A percentile compares a stretch with the other conserved stretches of the same genome.
phyloP scores from a whole-genome alignment of 352 stramenopile genomes.

The Phytophthora tubulina region DNA sequence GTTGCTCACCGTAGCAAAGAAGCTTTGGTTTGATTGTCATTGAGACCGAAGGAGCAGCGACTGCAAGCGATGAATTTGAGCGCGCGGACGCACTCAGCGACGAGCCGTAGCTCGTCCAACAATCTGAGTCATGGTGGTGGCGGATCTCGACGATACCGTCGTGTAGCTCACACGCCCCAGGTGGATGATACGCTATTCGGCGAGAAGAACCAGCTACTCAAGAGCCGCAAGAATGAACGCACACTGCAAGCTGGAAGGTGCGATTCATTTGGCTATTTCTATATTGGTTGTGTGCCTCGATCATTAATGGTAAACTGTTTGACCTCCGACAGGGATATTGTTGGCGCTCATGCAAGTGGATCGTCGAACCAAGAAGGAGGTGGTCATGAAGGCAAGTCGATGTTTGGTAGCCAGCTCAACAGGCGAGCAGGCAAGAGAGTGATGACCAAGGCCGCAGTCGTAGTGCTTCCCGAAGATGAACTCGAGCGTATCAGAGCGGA shows the following conservation, averaged over 20 bases:
- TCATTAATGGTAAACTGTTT: neutral
- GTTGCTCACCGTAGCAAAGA: neutral
- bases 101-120: conserved; percentile 43
- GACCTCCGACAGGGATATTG: conserved; percentile 47
- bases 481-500: conserved; percentile 73
- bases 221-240: conserved; percentile 61
- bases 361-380: conserved; percentile 42
- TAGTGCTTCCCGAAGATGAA: conserved; percentile 54
- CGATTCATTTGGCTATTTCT: neutral
- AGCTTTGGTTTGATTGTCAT: conserved; percentile 14
- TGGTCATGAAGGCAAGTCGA: conserved; percentile 21
- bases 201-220: conserved; percentile 52
- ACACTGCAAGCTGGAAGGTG: conserved; percentile 72
- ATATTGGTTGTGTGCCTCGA: neutral
- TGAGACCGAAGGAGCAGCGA: conserved; percentile 5
- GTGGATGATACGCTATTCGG: conserved; percentile 85
- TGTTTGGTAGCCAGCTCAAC: conserved; percentile 9
- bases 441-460: conserved; percentile 15
- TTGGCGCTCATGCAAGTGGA: conserved; percentile 26
- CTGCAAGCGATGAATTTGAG: conserved; percentile 33
- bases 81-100: conserved; percentile 39
- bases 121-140: conserved; percentile 20
- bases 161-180: conserved; percentile 63
- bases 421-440: conserved; percentile 28
- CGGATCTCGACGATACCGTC: conserved; percentile 63